A percentile compares a stretch with the other conserved stretches of the same genome.
These are phyloP conservation scores for Agrocybe praecox DNA, from an alignment of 768 basidiomycete genomes.

Conservation along the genomic window DNA sequence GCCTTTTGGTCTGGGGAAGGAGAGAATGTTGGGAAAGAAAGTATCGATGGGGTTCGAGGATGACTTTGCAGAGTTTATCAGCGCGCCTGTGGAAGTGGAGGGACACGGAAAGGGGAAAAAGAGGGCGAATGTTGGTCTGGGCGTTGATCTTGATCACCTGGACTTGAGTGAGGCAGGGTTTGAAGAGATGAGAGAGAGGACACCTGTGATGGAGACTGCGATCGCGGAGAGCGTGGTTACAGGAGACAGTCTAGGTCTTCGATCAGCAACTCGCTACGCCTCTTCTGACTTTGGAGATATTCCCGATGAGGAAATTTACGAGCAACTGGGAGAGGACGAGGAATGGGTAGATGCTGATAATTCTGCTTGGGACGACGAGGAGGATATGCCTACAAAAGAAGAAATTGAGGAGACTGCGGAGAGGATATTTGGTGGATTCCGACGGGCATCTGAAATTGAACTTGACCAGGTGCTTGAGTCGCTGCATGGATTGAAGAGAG, in stretches of 20 bases:
- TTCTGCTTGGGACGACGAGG: slow-evolving; percentile 24
- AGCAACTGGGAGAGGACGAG: slow-evolving; percentile 14
- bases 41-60: slow-evolving; percentile 64
- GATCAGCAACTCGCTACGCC: slow-evolving; percentile 13
- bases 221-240: background rate
- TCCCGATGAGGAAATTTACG: slow-evolving; percentile 23
- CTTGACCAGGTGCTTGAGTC: slow-evolving; percentile 59
- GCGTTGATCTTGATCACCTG: background rate
- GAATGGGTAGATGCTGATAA: slow-evolving; percentile 3
- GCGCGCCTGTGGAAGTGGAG: slow-evolving; percentile 41
- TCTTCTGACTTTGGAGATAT: slow-evolving; percentile 58
- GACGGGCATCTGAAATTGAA: slow-evolving; percentile 47
- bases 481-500: slow-evolving; percentile 71
- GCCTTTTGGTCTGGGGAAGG: slow-evolving; percentile 11
- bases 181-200: background rate
- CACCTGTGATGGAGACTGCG: slow-evolving; percentile 1
- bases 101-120: background rate
- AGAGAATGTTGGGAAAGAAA: slow-evolving; percentile 6
- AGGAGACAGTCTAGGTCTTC: background rate
- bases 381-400: slow-evolving; percentile 44
- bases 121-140: background rate
- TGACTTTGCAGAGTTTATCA: slow-evolving; percentile 78
- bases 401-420: slow-evolving; percentile 53
- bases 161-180: background rate
- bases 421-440: slow-evolving; percentile 48